Conservation (phyloP, 2,329 filamentous ascomycete genomes). For the Fusarium nodosum region DNA sequence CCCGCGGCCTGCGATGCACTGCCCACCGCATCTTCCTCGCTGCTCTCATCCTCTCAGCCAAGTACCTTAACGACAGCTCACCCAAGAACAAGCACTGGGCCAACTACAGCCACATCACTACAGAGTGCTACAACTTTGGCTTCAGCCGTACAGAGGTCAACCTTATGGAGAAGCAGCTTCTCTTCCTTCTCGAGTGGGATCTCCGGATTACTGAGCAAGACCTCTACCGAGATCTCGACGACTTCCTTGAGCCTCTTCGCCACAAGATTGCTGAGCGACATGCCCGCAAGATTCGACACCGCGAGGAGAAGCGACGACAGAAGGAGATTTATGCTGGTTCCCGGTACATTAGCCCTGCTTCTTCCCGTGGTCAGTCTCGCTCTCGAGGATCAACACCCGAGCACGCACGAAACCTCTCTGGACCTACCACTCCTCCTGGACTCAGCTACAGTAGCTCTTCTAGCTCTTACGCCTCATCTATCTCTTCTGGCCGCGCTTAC, state of each 20-base stretch:
- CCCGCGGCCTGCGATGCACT: slow-evolving; percentile 96
- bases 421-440: slow-evolving; percentile 59
- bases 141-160: slow-evolving; percentile 98
- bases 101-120: slow-evolving; percentile 85
- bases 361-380: slow-evolving; percentile 60
- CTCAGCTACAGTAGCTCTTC: slow-evolving; percentile 65
- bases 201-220: slow-evolving; percentile 87
- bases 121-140: slow-evolving; percentile 77
- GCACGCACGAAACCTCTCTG: slow-evolving; percentile 56
- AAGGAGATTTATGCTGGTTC: slow-evolving; percentile 56
- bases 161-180: slow-evolving; percentile 98
- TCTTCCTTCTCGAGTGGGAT: slow-evolving; percentile 96
- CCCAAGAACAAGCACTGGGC: slow-evolving; percentile 99
- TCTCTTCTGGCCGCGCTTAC: slow-evolving; percentile 63
- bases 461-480: slow-evolving; percentile 64
- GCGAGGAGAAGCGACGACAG: slow-evolving; percentile 61
- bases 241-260: slow-evolving; percentile 89
- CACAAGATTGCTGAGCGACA: slow-evolving; percentile 66
- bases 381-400: slow-evolving; percentile 59
- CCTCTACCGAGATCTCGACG: slow-evolving; percentile 87
- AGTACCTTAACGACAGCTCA: slow-evolving; percentile 98
- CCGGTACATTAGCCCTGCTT: slow-evolving; percentile 62
- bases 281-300: slow-evolving; percentile 64
- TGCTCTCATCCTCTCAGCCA: slow-evolving; percentile 86
- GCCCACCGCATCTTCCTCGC: slow-evolving; percentile 98